Conservation (phyloP, 225 moss, liverwort and hornwort species). For the Climacium dendroides region DNA sequence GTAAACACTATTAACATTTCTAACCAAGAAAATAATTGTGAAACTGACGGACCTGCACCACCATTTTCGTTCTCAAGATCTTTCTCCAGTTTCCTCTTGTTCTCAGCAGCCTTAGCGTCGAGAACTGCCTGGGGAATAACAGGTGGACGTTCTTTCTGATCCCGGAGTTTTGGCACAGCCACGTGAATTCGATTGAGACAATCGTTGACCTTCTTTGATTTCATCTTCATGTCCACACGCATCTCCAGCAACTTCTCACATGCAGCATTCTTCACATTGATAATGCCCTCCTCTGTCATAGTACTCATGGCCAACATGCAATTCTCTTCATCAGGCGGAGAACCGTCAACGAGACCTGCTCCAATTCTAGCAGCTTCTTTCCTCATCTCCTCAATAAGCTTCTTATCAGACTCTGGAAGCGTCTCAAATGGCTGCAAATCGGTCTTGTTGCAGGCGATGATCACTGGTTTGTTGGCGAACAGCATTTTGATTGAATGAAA, state of each 20-base stretch:
- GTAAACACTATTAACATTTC: background rate
- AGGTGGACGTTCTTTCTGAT: conserved; percentile 81
- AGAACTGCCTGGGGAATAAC: conserved; percentile 65
- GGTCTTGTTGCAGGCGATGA: conserved; percentile 90
- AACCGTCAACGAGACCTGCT: conserved; percentile 65
- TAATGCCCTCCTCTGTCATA: conserved; percentile 88
- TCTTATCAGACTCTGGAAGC: conserved; percentile 74
- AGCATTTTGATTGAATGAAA: conserved; percentile 85
- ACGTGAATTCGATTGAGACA: conserved; percentile 89
- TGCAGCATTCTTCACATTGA: conserved; percentile 77
- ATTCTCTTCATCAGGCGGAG: conserved; percentile 62
- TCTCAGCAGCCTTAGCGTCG: conserved; percentile 31
- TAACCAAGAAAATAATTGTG: background rate
- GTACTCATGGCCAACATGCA: conserved; percentile 93
- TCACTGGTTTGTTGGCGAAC: conserved; percentile 84
- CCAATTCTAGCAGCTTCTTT: conserved; percentile 78
- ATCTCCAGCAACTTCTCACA: conserved; percentile 89
- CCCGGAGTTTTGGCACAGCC: conserved; percentile 65
- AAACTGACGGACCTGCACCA: conserved; percentile 48
- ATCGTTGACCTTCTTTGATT: conserved; percentile 89
- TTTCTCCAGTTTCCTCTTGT: conserved; percentile 71
- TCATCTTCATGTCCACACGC: conserved; percentile 99
- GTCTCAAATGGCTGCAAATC: conserved; percentile 88
- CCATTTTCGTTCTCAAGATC: conserved; percentile 91
- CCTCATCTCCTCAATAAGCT: conserved; percentile 59